These are phyloP conservation scores for Madurella mycetomatis DNA, from an alignment of 2,329 filamentous ascomycete species.

Conservation along the genomic window DNA sequence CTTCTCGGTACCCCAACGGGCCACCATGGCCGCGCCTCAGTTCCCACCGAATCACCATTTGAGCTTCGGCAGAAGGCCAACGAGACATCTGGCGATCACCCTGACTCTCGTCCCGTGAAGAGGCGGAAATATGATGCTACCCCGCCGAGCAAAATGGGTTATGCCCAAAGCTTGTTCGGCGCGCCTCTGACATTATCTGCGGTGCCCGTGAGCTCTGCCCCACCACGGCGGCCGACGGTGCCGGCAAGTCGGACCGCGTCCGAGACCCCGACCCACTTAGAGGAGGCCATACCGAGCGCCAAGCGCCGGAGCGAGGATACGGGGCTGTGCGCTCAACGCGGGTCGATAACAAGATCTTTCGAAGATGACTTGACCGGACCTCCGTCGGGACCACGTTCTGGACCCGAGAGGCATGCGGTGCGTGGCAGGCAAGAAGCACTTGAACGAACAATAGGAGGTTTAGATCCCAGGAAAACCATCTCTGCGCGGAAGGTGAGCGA, in stretches of 20 bases:
- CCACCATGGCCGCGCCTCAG: slow-evolving; percentile 55
- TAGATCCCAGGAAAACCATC: background rate
- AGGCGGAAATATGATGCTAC: slow-evolving; percentile 36
- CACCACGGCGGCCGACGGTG: slow-evolving; percentile 22
- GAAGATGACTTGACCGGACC: too few species aligned
- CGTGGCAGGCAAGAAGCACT: background rate
- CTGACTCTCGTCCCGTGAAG: slow-evolving; percentile 36
- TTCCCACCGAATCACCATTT: slow-evolving; percentile 60
- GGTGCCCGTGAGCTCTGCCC: slow-evolving; percentile 32
- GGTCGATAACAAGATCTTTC: background rate
- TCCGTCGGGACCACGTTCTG: background rate
- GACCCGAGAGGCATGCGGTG: background rate
- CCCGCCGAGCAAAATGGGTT: slow-evolving; percentile 43
- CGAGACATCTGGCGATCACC: slow-evolving; percentile 20
- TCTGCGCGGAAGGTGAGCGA: too few species aligned
- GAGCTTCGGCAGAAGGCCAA: slow-evolving; percentile 48
- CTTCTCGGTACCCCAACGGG: slow-evolving; percentile 62
- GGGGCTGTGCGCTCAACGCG: background rate
- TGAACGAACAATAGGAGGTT: background rate
- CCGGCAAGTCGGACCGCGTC: slow-evolving; percentile 5
- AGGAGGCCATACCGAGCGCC: background rate
- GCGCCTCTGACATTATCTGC: slow-evolving; percentile 42
- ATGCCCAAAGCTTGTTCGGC: slow-evolving; percentile 49
- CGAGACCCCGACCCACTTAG: slow-evolving; percentile 1
- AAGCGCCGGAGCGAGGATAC: background rate